Evolutionary conservation across 163 green algal species (phyloP).

Genomic region (Smithsoniella earleae): DNA sequence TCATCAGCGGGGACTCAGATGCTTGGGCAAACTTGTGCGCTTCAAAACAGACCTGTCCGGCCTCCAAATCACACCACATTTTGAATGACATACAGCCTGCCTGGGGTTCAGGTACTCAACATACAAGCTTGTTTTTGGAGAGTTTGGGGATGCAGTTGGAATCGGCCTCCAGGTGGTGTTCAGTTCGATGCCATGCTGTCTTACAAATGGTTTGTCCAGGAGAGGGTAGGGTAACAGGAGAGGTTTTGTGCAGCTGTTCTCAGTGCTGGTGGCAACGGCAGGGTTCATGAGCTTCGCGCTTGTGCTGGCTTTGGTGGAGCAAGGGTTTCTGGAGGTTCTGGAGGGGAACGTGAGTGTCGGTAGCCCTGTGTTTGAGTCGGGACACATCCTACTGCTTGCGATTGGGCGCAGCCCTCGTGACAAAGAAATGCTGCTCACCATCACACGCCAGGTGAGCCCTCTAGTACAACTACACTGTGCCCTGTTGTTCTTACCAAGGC

Average conservation of each 20-base stretch:
- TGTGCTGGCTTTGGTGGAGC: conserved; percentile 44
- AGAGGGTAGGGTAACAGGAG: too few species aligned
- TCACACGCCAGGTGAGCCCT: conserved; percentile 34
- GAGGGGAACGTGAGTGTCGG: conserved; percentile 38
- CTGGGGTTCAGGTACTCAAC: conserved; percentile 29
- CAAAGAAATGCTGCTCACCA: conserved; percentile 41
- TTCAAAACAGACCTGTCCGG: too few species aligned
- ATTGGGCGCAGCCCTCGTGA: conserved; percentile 40
- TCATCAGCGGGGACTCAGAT: not conserved
- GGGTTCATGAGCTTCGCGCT: conserved; percentile 39
- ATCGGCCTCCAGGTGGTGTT: conserved; percentile 11
- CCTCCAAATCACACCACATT: too few species aligned
- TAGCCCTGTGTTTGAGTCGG: conserved; percentile 39
- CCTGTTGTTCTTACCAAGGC: not conserved
- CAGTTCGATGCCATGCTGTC: too few species aligned
- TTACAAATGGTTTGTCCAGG: too few species aligned
- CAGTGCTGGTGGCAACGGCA: conserved; percentile 33
- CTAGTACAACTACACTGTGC: not conserved
- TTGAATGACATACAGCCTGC: too few species aligned
- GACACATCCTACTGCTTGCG: conserved; percentile 41
- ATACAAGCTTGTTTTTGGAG: conserved; percentile 26
- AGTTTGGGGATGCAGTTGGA: conserved; percentile 13
- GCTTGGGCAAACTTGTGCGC: conserved; percentile 11
- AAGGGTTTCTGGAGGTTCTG: conserved; percentile 32
- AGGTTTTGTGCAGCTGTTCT: conserved; percentile 35